Evolutionary conservation across 2,329 filamentous ascomycete species (phyloP).

Genomic region (Didymella sp.): DNA sequence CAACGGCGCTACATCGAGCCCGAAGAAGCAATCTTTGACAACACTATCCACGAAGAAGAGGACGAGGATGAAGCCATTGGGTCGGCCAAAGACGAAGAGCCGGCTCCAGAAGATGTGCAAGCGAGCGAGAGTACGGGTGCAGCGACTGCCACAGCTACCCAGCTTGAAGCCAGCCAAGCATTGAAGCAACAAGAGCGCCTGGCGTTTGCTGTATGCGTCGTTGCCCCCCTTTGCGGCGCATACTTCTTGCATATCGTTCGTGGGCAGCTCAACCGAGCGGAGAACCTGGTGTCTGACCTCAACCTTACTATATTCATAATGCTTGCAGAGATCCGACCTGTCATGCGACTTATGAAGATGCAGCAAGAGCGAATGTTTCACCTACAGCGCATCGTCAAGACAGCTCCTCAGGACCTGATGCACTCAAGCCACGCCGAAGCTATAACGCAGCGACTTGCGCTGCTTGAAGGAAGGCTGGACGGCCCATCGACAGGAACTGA

Average conservation of each 20-base stretch:
- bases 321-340: slow-evolving; percentile 82
- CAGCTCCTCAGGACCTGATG: slow-evolving; percentile 29
- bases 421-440: slow-evolving; percentile 32
- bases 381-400: slow-evolving; percentile 73
- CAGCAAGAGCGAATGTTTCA: slow-evolving; percentile 80
- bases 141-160: slow-evolving; percentile 23
- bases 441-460: slow-evolving; percentile 70
- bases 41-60: slow-evolving; percentile 41
- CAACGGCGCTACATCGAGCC: slow-evolving; percentile 38
- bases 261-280: slow-evolving; percentile 80
- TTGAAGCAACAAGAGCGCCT: slow-evolving; percentile 76
- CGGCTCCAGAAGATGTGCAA: slow-evolving; percentile 20
- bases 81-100: slow-evolving; percentile 17
- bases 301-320: slow-evolving; percentile 91
- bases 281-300: slow-evolving; percentile 88
- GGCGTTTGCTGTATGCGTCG: slow-evolving; percentile 79
- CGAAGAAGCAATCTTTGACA: slow-evolving; percentile 25
- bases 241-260: slow-evolving; percentile 84
- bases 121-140: slow-evolving; percentile 1
- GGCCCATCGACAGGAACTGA: slow-evolving; percentile 50
- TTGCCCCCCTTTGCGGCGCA: slow-evolving; percentile 78
- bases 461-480: slow-evolving; percentile 68
- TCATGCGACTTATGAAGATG: slow-evolving; percentile 81
- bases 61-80: slow-evolving; percentile 33
- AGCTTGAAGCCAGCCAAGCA: slow-evolving; percentile 61